phyloP scores from a whole-genome alignment of 192 early-diverging fungal genomes.

The Mortierella claussenii region DNA sequence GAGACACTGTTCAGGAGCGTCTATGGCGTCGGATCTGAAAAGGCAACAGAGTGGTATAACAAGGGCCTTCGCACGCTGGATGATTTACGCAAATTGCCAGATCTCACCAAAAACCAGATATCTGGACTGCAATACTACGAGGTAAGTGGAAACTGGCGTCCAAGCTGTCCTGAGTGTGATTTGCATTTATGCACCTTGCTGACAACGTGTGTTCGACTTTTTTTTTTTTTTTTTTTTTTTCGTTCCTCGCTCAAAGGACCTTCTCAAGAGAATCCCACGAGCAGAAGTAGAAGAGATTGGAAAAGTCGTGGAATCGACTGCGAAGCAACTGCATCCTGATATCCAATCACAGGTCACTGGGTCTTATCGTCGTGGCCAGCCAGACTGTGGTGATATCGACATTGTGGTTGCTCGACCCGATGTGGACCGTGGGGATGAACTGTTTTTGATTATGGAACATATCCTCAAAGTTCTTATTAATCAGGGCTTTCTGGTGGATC shows the following conservation, averaged over 20 bases:
- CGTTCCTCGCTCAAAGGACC: slow-evolving; percentile 9
- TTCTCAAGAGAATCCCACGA: slow-evolving; percentile 44
- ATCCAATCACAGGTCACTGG: slow-evolving; percentile 47
- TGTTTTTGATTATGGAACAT: slow-evolving; percentile 39
- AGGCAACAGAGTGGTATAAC: slow-evolving; percentile 46
- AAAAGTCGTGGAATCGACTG: slow-evolving; percentile 14
- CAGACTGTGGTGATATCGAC: slow-evolving; percentile 53
- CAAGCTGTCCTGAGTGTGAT: too few relatives aligned
- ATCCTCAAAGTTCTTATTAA: slow-evolving; percentile 21
- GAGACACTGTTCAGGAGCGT: slow-evolving; percentile 37
- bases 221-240: neutral
- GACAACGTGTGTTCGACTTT: neutral
- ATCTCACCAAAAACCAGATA: slow-evolving; percentile 39
- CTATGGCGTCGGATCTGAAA: slow-evolving; percentile 43
- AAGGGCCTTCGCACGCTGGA: slow-evolving; percentile 36
- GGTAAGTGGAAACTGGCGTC: slow-evolving; percentile 19
- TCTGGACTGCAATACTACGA: slow-evolving; percentile 36
- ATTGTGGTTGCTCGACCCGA: slow-evolving; percentile 47
- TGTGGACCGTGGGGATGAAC: slow-evolving; percentile 33
- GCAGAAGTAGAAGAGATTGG: slow-evolving; percentile 50
- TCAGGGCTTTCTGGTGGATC: slow-evolving; percentile 38
- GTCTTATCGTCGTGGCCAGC: slow-evolving; percentile 52
- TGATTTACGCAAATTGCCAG: slow-evolving; percentile 25
- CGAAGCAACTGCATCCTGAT: slow-evolving; percentile 25
- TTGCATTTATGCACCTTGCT: too few relatives aligned